phyloP scores from a whole-genome alignment of 495 filamentous ascomycete species.

The Pyrenula massariospora region DNA sequence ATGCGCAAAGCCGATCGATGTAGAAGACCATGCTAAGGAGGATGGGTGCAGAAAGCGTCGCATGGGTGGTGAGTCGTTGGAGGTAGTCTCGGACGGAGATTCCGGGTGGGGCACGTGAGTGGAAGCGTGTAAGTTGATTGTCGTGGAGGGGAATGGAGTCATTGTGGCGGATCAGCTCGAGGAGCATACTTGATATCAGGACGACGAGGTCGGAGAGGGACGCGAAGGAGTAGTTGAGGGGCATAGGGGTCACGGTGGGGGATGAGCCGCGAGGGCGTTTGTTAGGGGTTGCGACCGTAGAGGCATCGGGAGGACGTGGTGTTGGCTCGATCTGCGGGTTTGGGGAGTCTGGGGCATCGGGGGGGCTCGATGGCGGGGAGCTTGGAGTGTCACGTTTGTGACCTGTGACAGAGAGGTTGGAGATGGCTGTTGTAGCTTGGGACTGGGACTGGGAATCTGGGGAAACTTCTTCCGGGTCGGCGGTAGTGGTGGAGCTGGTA shows the following conservation, averaged over 20 bases:
- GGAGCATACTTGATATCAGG: slow-evolving; percentile 88
- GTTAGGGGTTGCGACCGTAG: slow-evolving; percentile 32
- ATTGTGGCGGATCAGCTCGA: slow-evolving; percentile 86
- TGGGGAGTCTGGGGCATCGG: slow-evolving; percentile 32
- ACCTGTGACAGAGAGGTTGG: slow-evolving; percentile 16
- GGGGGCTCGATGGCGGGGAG: slow-evolving; percentile 19
- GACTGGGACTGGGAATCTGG: background rate
- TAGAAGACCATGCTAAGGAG: slow-evolving; percentile 99
- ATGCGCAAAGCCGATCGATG: slow-evolving; percentile 85
- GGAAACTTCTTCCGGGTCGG: slow-evolving; percentile 18
- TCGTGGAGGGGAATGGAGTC: slow-evolving; percentile 76
- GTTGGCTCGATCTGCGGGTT: slow-evolving; percentile 18
- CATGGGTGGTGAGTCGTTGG: slow-evolving; percentile 83
- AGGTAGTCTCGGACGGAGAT: slow-evolving; percentile 92
- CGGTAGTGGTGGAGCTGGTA: slow-evolving; percentile 1
- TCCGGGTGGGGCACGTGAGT: slow-evolving; percentile 86
- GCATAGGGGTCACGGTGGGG: slow-evolving; percentile 57
- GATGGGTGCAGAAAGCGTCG: slow-evolving; percentile 83
- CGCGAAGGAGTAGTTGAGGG: slow-evolving; percentile 64
- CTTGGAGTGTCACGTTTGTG: slow-evolving; percentile 14
- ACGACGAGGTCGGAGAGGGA: slow-evolving; percentile 74
- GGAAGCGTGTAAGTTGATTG: slow-evolving; percentile 81
- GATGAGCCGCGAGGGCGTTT: slow-evolving; percentile 42
- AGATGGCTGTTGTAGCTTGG: slow-evolving; percentile 13
- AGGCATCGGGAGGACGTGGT: slow-evolving; percentile 29